Evolutionary conservation across 2,329 filamentous ascomycete genomes (phyloP).

Genomic region (Lachnellula willkommii): DNA sequence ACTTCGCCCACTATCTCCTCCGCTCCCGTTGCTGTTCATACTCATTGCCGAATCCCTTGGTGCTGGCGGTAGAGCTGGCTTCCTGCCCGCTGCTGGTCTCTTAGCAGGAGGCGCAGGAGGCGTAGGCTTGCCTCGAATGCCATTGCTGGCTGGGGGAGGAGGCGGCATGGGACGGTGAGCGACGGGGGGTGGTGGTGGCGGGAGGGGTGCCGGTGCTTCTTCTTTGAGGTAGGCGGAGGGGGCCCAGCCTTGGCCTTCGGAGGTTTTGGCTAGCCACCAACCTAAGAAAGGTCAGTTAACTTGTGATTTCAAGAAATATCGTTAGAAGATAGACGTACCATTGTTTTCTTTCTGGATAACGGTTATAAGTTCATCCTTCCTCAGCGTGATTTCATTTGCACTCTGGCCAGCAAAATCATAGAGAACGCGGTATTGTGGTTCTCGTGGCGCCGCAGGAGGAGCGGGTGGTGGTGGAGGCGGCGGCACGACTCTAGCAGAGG

Average conservation of each 20-base stretch:
- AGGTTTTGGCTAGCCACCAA: slow-evolving; percentile 90
- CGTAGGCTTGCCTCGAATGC: slow-evolving; percentile 30
- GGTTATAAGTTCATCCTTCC: slow-evolving; percentile 74
- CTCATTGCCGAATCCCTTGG: slow-evolving; percentile 69
- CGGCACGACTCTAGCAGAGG: slow-evolving; percentile 46
- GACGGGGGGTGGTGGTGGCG: slow-evolving; percentile 55
- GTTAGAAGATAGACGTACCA: slow-evolving; percentile 52
- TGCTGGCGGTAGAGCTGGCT: slow-evolving; percentile 60
- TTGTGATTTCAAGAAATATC: background rate
- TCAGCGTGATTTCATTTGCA: slow-evolving; percentile 78
- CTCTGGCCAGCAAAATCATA: slow-evolving; percentile 88
- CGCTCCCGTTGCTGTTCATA: slow-evolving; percentile 48
- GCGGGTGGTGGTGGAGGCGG: slow-evolving; percentile 55
- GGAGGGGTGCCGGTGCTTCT: slow-evolving; percentile 56
- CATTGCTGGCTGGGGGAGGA: slow-evolving; percentile 16
- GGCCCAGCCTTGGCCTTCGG: slow-evolving; percentile 76
- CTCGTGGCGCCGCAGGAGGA: slow-evolving; percentile 58
- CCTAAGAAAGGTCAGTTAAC: slow-evolving; percentile 51
- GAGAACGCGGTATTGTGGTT: slow-evolving; percentile 79
- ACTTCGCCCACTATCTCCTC: slow-evolving; percentile 58
- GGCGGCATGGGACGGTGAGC: slow-evolving; percentile 35
- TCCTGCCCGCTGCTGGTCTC: slow-evolving; percentile 66
- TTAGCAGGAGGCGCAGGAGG: slow-evolving; percentile 57
- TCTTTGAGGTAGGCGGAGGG: slow-evolving; percentile 94
- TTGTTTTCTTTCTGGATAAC: slow-evolving; percentile 94